These are phyloP conservation scores for Fusarium guadeloupense DNA, from an alignment of 2,329 filamentous ascomycete genomes.

Conservation along the genomic window DNA sequence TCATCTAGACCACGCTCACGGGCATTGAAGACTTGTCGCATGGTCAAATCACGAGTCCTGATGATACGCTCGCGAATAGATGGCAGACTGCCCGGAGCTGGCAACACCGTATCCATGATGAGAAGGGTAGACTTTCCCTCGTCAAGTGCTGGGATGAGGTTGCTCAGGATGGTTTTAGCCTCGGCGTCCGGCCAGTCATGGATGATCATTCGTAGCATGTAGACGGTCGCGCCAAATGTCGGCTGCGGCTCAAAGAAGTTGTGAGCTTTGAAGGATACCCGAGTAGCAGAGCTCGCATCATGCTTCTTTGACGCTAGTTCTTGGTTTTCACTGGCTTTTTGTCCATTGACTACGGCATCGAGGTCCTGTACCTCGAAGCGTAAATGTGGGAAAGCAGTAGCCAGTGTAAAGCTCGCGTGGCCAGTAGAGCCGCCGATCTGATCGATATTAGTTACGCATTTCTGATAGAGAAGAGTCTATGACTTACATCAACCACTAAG, in stretches of 20 bases:
- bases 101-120: slow-evolving; percentile 14
- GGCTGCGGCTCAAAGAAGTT: not conserved
- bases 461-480: no score
- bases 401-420: slow-evolving; percentile 1
- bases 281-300: not conserved
- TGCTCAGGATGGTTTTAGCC: not conserved
- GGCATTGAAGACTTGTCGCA: slow-evolving; percentile 7
- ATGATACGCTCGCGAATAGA: not conserved
- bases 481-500: slow-evolving; percentile 3
- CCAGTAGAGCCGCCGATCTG: slow-evolving; percentile 7
- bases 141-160: not conserved
- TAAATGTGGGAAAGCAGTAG: not conserved
- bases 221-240: not conserved
- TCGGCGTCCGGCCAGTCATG: slow-evolving; percentile 9
- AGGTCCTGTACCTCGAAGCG: slow-evolving; percentile 8
- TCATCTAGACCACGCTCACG: slow-evolving; percentile 3
- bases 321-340: not conserved
- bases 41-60: slow-evolving; percentile 4
- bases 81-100: not conserved
- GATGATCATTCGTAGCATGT: slow-evolving; percentile 4
- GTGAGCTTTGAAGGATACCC: not conserved
- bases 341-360: not conserved
- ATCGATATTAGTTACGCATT: not conserved
- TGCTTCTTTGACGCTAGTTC: not conserved
- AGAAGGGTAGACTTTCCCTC: not conserved